Evolutionary conservation across 805 yeast species (phyloP), one percentile per base, ranked within the genome.

Genomic region (Clavispora carvajalis): DNA sequence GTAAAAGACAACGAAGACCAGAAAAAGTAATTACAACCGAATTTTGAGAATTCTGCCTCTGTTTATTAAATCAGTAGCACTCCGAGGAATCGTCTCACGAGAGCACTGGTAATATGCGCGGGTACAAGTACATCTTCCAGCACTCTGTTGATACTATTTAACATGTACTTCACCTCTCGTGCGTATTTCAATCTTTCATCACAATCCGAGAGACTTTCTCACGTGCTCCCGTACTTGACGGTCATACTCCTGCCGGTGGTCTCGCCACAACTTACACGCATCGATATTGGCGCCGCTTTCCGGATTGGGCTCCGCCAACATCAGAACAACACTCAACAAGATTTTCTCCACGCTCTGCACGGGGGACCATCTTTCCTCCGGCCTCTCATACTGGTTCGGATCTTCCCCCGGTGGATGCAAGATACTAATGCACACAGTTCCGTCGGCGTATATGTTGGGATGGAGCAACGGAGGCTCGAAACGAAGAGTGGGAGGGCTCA

Each of bases 271-370:
- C 61, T 89, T 89, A 53, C 85, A 79, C 1, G 82, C 83, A 47
- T 78, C 84, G 22, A 77, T 76, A 54, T 93, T 88, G 37, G 99
- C 99, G 9, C 97, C 98, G 53, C 95, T 85, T 61, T 91, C 97
- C 23, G 86, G 83, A 57, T 93, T 93, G 3, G 99, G 98, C 62
- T 93, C 96, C 19, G 97, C 95, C 45, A 93, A 72, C 97, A 93
- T 90, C 55, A 95, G 85, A 74, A 90, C 79, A 17, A 93, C 98
- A 61, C 95, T 84, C 44, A 93, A 65, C 46, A 93, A 69, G 45
- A 93, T 93, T 74, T 93, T 93, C 65, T 93, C 99, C n/a, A 93
- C 90, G 58, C 95, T 85, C 61, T 93, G 99, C 22, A 93, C 90
- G 0, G 99, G 99, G 6, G 95, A 85, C 99, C 99, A 93, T 49